Evolutionary conservation across 352 stramenopile species (phyloP).

Genomic region (Halophytophthora polymorphica): DNA sequence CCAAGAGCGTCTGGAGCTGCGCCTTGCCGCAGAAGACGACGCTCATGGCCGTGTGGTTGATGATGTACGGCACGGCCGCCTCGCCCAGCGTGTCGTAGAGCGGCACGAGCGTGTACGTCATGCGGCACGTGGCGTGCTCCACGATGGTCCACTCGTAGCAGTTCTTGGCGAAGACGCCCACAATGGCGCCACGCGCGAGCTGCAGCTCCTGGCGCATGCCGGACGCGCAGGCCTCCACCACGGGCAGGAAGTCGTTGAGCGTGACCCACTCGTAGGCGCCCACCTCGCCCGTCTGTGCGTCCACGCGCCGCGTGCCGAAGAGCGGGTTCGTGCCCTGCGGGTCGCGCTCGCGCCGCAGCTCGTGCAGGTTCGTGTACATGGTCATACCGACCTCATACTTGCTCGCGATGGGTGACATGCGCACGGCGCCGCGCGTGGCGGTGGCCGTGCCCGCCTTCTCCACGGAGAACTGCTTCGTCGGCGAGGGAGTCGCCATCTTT

Average conservation of each 20-base stretch:
- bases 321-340: slow-evolving; percentile 45
- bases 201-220: slow-evolving; percentile 36
- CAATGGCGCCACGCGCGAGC: slow-evolving; percentile 39
- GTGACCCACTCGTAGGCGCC: slow-evolving; percentile 60
- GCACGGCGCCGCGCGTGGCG: slow-evolving; percentile 16
- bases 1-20: slow-evolving; percentile 55
- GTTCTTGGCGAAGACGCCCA: slow-evolving; percentile 77
- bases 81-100: slow-evolving; percentile 80
- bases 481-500: neutral
- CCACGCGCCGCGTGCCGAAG: slow-evolving; percentile 49
- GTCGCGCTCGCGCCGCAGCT: slow-evolving; percentile 34
- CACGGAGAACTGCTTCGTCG: slow-evolving; percentile 25
- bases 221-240: slow-evolving; percentile 38
- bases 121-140: slow-evolving; percentile 63
- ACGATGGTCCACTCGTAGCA: slow-evolving; percentile 66
- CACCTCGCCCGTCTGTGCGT: slow-evolving; percentile 29
- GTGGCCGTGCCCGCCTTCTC: slow-evolving; percentile 23
- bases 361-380: slow-evolving; percentile 51
- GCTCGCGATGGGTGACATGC: too few species aligned
- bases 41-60: slow-evolving; percentile 75
- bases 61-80: slow-evolving; percentile 62
- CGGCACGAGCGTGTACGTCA: slow-evolving; percentile 64
- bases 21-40: slow-evolving; percentile 62
- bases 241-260: slow-evolving; percentile 49
- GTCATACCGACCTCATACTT: slow-evolving; percentile 29